Evolutionary conservation across 2,329 filamentous ascomycete genomes (phyloP), one percentile per base, ranked within the genome.

Genomic region (Juglanconis oblonga): DNA sequence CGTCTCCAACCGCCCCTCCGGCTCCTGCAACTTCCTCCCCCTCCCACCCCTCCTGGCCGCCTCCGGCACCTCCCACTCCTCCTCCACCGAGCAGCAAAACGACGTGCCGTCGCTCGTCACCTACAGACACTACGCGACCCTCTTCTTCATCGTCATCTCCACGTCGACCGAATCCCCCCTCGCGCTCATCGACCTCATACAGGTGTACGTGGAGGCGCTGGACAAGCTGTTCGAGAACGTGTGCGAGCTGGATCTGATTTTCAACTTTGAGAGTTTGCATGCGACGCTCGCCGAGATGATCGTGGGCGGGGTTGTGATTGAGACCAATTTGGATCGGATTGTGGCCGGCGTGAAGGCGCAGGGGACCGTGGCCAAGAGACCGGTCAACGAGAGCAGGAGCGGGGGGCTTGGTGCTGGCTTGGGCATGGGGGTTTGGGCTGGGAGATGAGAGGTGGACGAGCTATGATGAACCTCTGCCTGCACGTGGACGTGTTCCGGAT

Each of bases 81-180:
- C 76, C 69, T 85, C 84, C 68, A 84, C 87, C 44, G 88, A 86
- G 59, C 59, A 63, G 52, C 85, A 90, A 76, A 93, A 92, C 72
- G 95, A 98, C 76, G 89, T 92, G 10, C 95, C 95, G 9, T 95
- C 92, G 5, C 90, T 98, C 62, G 92, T 99, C 50, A 98, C 95
- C 8, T 99, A 99, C 81, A 92, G 95, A 61, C 91, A 97, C 81
- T 99, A 98, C 72, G 95, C 95, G 9, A 99, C 95, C 0, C 89
- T 99, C 63, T 98, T 96, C 78, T 99, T 99, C 79, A 99, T 99
- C 75, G 82, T 99, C 73, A 99, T 99, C 70, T 95, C 90, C 40
- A 99, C 96, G 4, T 92, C 92, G 5, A 97, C 95, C 61, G 95
- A 99, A 76, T 97, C 92, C 1, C 95, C 95, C 0, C 88, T 99